Percentiles rank a stretch among this genome's conserved stretches.
phyloP scores from a whole-genome alignment of 345 rosid genomes.

The Eucalyptus shirleyi region DNA sequence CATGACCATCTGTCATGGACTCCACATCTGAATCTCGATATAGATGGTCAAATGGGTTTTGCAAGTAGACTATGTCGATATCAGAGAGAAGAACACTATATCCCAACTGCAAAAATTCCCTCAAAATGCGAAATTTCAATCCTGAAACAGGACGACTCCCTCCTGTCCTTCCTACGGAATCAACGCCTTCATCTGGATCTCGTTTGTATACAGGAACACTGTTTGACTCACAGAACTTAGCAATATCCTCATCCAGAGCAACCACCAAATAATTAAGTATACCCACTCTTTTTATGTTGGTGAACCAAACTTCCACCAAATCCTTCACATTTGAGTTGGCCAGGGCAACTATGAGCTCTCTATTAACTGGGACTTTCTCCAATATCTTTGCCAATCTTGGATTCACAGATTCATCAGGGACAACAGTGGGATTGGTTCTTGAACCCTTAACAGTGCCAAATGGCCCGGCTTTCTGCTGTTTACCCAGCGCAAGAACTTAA shows the following conservation, averaged over 20 bases:
- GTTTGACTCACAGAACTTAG: constrained; percentile 19
- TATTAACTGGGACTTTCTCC: constrained; percentile 14
- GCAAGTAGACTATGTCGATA: constrained; percentile 25
- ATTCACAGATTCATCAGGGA: constrained; percentile 35
- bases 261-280: constrained; percentile 27
- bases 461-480: constrained; percentile 28
- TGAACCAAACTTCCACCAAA: constrained; percentile 36
- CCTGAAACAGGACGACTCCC: constrained; percentile 33
- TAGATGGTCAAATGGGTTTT: constrained; percentile 31
- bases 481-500: constrained; percentile 14
- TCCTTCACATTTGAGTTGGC: constrained; percentile 35
- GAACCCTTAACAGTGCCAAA: constrained; percentile 33
- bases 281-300: constrained; percentile 32
- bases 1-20: constrained; percentile 35
- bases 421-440: constrained; percentile 26
- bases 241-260: constrained; percentile 24
- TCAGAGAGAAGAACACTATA: constrained; percentile 41
- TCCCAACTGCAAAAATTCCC: constrained; percentile 43
- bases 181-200: constrained; percentile 17
- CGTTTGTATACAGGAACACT: constrained; percentile 28
- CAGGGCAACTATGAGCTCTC: constrained; percentile 29
- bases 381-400: constrained; percentile 22
- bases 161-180: constrained; percentile 20
- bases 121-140: constrained; percentile 29
- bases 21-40: constrained; percentile 36